Evolutionary conservation across 352 stramenopile genomes (phyloP), one percentile per base, ranked within the genome.

Genomic region (Phytophthora litchii): DNA sequence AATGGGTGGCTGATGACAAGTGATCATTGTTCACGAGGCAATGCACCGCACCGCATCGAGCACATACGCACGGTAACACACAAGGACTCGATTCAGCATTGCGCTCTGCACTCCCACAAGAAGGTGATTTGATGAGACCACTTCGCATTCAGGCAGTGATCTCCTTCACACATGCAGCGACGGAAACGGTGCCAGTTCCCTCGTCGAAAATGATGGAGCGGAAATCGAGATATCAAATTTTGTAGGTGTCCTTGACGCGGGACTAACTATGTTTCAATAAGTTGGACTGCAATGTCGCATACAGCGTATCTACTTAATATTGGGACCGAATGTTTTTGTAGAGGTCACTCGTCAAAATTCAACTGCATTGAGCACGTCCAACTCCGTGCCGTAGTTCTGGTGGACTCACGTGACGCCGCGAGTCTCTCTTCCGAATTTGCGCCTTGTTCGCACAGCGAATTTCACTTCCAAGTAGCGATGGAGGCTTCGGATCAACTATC

Each of bases 401-500:
- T n/a, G n/a, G n/a, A n/a, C n/a, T n/a, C n/a, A n/a, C 5, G 23
- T 27, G 23, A 27, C 23, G 23, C 23, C 3, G 23, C 23, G 23
- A 27, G 23, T 27, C 23, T 27, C 23, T 27, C 23, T 27, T 27
- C 23, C 23, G 23, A 5, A 27, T 27, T 5, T 5, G 5, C 23
- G 23, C 23, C 3, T 5, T 27, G 9, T 44, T 38, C 29, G 46
- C 42, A 46, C 41, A 53, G 45, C 32, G 32, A 47, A 32, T 47
- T 54, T 23, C 34, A n/a, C 19, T 32, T 8, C 17, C 1, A 38
- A 40, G 25, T 20, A 42, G 29, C 19, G 4, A 70, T 63, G 54
- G 55, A 52, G 41, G 48, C 50, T 13, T 43, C 40, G 34, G 37
- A 27, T 12, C 50, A 67, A 44, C 44, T 82, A 23, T 77, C 66